Percentiles rank a stretch among this genome's conserved stretches.
phyloP scores from a whole-genome alignment of 306 rosid genomes.

The Ochetophila trinervis region DNA sequence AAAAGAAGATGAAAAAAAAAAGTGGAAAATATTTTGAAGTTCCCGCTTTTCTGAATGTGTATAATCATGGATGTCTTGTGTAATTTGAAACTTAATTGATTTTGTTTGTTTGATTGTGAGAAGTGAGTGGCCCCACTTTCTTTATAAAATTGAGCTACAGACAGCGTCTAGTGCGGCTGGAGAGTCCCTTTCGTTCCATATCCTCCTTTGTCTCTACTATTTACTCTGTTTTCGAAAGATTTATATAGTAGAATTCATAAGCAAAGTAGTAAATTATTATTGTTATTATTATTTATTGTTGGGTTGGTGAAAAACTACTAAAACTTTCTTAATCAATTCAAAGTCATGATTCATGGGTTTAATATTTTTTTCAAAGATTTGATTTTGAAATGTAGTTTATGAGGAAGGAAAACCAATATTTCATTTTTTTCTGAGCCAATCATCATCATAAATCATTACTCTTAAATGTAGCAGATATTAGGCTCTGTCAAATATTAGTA shows the following conservation, averaged over 20 bases:
- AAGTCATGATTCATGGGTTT: no score
- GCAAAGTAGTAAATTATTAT: neutral
- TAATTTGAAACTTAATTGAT: neutral
- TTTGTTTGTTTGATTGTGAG: slow-evolving; percentile 3
- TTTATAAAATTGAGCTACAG: neutral
- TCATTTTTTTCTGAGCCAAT: neutral
- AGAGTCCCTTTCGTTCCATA: neutral
- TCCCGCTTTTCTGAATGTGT: neutral
- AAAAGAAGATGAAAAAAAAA: no score
- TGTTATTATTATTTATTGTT: no score
- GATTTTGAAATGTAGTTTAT: no score
- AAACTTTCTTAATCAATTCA: neutral
- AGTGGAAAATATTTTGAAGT: slow-evolving; percentile 14
- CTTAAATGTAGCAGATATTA: neutral
- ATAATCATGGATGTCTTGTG: neutral
- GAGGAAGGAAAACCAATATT: no score
- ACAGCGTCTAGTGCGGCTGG: neutral
- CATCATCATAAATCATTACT: neutral
- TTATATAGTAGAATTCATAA: neutral
- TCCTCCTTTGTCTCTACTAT: neutral
- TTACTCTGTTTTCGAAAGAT: neutral
- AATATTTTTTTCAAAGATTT: no score
- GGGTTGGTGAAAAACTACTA: no score
- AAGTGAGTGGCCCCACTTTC: slow-evolving; percentile 7
- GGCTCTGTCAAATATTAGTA: neutral